Evolutionary conservation across 1,284 basidiomycete species (phyloP), one percentile per base, ranked within the genome.

Genomic region (Malassezia vespertilionis): DNA sequence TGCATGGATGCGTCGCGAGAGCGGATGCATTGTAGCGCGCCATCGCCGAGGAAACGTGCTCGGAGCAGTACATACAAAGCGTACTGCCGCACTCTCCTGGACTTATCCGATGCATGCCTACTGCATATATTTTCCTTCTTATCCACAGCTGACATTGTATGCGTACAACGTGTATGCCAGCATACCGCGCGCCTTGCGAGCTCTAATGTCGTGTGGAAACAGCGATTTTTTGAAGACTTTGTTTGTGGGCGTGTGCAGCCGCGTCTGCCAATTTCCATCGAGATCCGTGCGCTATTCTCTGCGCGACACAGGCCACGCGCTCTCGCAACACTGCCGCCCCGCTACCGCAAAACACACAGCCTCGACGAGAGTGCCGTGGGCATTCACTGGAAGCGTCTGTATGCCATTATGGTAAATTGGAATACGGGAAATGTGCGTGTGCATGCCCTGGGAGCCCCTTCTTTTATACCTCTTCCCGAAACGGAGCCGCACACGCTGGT

Each of bases 401-500:
- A 40, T 14, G n/a, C 15, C 1, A 15, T 20, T 7, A 20, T 17
- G 39, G 27, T n/a, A 17, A 40, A 40, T 10, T 40, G 39, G 39
- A 18, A 30, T 12, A 1, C 12, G 12, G 39, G 39, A 14, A 17
- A 22, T 7, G 22, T 32, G 15, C 27, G 28, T n/a, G 39, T 40
- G 6, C 8, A 26, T 4, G 39, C 39, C 6, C 27, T 40, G 24
- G 28, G 15, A 8, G 17, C 7, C 12, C 21, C 21, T 23, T 14
- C 22, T 28, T 28, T 24, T 21, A 38, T 17, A 38, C 23, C 23
- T 26, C 15, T 17, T 1, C 24, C 8, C 32, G 31, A 35, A n/a
- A 2, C 10, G 22, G 33, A 7, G 8, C 27, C 33, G 14, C 27
- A 34, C 14, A 59, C 54, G 1, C 42, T 59, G 11, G 54, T 54